A percentile compares a stretch with the other conserved stretches of the same genome.
Evolutionary conservation across 1,284 basidiomycete species (phyloP).

Genomic region (Crepidotus sp.): DNA sequence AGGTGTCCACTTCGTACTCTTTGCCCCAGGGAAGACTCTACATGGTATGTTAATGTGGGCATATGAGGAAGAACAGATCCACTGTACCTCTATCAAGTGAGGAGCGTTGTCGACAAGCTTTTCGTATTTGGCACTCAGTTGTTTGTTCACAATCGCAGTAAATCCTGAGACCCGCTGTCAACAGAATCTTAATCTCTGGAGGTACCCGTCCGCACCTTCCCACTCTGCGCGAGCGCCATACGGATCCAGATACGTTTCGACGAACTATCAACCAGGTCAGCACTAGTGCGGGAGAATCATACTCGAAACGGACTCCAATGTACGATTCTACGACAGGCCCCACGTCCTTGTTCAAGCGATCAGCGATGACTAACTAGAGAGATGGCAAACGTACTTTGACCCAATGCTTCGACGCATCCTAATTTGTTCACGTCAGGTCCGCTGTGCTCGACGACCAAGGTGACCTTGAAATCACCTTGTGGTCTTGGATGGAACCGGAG

Average conservation of each 20-base stretch:
- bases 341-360: conserved; percentile 38
- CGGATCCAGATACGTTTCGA: conserved; percentile 78
- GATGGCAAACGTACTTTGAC: conserved; percentile 39
- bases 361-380: not conserved
- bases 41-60: not conserved
- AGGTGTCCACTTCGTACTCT: conserved; percentile 75
- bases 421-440: too few relatives aligned
- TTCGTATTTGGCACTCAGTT: conserved; percentile 73
- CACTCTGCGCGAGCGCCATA: conserved; percentile 78
- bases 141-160: conserved; percentile 80
- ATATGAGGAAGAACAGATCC: not conserved
- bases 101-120: conserved; percentile 66
- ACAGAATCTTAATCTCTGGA: not conserved
- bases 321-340: conserved; percentile 84
- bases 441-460: not conserved
- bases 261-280: conserved; percentile 34
- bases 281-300: not conserved
- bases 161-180: conserved; percentile 44
- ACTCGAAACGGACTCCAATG: conserved; percentile 43
- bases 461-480: conserved; percentile 40
- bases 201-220: conserved; percentile 49
- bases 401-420: conserved; percentile 65
- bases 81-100: conserved; percentile 55
- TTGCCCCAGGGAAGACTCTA: conserved; percentile 66
- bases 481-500: conserved; percentile 68